Evolutionary conservation across 108 stramenopile species (phyloP), one percentile per base, ranked within the genome.

Genomic region (Tribonema minus): DNA sequence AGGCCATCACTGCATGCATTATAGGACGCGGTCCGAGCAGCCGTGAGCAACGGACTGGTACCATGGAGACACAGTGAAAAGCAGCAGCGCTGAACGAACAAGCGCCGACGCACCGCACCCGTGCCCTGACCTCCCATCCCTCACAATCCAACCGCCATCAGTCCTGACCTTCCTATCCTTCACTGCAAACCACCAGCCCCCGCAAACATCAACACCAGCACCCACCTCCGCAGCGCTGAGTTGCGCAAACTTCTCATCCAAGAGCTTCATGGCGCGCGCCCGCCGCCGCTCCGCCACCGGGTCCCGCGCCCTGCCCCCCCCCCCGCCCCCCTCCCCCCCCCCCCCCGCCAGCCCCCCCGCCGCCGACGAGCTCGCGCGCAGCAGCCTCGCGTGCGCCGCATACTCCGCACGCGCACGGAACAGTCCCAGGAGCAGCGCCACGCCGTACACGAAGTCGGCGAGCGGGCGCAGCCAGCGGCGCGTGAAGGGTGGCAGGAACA

Each of bases 191-290:
- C n/a, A n/a, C n/a, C n/a, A n/a, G n/a, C n/a, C n/a, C n/a, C n/a
- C n/a, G n/a, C n/a, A n/a, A n/a, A n/a, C n/a, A n/a, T n/a, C n/a
- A n/a, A n/a, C n/a, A n/a, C n/a, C n/a, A 15, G 46, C 46, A 54
- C 46, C 20, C 46, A 54, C 46, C 46, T 54, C 46, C 20, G 46
- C 46, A 54, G 77, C 64, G 33, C 59, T 79, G 37, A 79, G 77
- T 30, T 69, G 46, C 36, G 77, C 77, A 33, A 79, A 79, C 68
- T 79, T 79, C 32, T 79, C 77, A 25, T 79, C 77, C n/a, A 79
- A 33, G 7, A 79, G 77, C 29, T 69, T 79, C 77, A 79, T 79
- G 25, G 77, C 77, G 31, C 77, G 64, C 20, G 77, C 77, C 32
- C 77, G 58, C 2, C 77, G 65, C 27, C 77, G 46, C 37, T 79